Percentiles rank a stretch among this genome's conserved stretches.
These are phyloP conservation scores for Penicillium sp. DNA, from an alignment of 2,329 filamentous ascomycete species.

Conservation along the genomic window DNA sequence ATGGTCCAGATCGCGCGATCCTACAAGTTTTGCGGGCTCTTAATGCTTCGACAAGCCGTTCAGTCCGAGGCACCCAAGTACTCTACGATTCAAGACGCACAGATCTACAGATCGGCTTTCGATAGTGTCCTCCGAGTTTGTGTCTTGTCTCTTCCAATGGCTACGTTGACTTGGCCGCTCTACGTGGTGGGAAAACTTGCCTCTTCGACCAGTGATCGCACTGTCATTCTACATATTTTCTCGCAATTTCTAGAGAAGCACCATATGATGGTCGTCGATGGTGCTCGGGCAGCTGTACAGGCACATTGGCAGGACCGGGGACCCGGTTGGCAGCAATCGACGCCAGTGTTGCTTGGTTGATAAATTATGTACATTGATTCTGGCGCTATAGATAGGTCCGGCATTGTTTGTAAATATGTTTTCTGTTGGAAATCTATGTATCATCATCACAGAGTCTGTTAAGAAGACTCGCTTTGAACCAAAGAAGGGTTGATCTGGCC, in stretches of 20 bases:
- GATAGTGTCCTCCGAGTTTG: conserved; percentile 16
- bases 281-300: background rate
- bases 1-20: background rate
- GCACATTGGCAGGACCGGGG: background rate
- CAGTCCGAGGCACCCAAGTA: background rate
- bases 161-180: conserved; percentile 22
- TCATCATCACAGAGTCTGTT: background rate
- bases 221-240: background rate
- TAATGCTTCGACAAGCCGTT: background rate
- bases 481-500: background rate
- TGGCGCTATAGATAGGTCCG: background rate
- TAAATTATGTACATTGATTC: background rate
- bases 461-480: background rate
- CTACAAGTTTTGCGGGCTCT: background rate
- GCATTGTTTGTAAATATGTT: background rate
- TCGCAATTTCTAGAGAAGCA: background rate
- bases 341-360: background rate
- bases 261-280: background rate
- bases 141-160: conserved; percentile 21
- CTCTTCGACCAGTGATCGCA: conserved; percentile 17
- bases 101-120: background rate
- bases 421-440: background rate
- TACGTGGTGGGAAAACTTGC: conserved; percentile 20
- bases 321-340: background rate
- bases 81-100: background rate